Evolutionary conservation across 305 asterid species (phyloP), one percentile per base, ranked within the genome.

Genomic region (Solanum hybrid): DNA sequence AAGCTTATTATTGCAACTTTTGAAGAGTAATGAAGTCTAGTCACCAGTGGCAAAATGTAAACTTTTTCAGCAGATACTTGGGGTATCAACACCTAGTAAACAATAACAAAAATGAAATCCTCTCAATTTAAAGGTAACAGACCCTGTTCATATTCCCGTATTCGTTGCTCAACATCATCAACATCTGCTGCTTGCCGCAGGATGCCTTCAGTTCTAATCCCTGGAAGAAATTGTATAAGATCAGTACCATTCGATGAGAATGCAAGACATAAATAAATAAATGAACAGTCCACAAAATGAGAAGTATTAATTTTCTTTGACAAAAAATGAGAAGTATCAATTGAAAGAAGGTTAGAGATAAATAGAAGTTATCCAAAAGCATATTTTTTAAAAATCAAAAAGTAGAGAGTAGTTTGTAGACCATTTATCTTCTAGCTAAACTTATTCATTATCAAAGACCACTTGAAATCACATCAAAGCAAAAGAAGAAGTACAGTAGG

Each of bases 141-240:
- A 98, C 99, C 99, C 89, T 96, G 95, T 92, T 98, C 99, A 84
- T 94, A 98, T 93, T 98, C 99, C 90, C 94, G 94, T 91, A 98
- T 96, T 88, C 99, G 95, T 86, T 92, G 94, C 89, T 98, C 98
- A 89, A 98, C 99, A 89, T 96, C 97, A 88, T 98, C 99, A 89
- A 98, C 99, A 92, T 97, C 98, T 81, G 99, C 99, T 89, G 99
- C 99, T 93, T 98, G 99, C 92, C 99, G 94, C 93, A 98, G 92
- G 90, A 98, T 97, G 81, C 99, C 99, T 94, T 98, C 99, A 73
- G 94, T 95, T 92, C 93, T 95, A 85, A 96, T 92, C 89, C 99
- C 99, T 98, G 91, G 81, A 92, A 92, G 78, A 92, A 36, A 81
- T 92, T 22, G 87, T 7, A 87, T 89, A 85, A 86, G 71, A 91